A percentile compares a stretch with the other conserved stretches of the same genome.
phyloP scores from a whole-genome alignment of 164 flowering plant species.

The Nymphaea colorata region DNA sequence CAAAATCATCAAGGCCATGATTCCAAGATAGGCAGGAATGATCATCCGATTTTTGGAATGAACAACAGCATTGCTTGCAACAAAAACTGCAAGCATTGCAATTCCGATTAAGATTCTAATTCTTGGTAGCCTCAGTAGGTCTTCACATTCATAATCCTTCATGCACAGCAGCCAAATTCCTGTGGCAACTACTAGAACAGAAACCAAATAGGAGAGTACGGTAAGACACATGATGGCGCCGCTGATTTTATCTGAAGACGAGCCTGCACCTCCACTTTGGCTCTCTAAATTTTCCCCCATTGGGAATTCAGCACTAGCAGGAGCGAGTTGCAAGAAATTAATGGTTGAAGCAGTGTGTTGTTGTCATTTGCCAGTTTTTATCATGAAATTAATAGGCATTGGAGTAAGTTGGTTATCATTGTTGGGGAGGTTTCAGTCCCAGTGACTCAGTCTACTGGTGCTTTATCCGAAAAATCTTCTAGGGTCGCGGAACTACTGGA shows the following conservation, averaged over 20 bases:
- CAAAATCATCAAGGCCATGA: constrained; percentile 17
- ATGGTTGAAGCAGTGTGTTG: background rate
- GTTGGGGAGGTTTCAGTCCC: background rate
- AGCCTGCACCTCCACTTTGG: background rate
- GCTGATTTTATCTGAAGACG: background rate
- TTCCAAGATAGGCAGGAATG: constrained; percentile 13
- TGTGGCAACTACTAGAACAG: constrained; percentile 24
- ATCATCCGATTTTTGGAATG: constrained; percentile 9
- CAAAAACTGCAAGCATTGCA: constrained; percentile 18
- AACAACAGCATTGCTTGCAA: constrained; percentile 18
- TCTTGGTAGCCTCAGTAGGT: constrained; percentile 12
- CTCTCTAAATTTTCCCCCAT: background rate
- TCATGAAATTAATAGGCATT: too few relatives aligned
- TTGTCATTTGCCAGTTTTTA: background rate
- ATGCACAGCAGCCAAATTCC: constrained; percentile 28
- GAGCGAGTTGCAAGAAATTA: background rate
- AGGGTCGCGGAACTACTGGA: too few relatives aligned
- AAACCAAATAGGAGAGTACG: constrained; percentile 7
- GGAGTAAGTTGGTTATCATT: too few relatives aligned
- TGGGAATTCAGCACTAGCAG: background rate
- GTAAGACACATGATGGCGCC: background rate
- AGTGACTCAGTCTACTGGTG: background rate
- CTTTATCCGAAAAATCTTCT: too few relatives aligned
- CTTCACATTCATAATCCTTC: constrained; percentile 28
- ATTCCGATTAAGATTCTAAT: constrained; percentile 15